Evolutionary conservation across 495 filamentous ascomycete species (phyloP).

Genomic region (Lepraria neglecta): DNA sequence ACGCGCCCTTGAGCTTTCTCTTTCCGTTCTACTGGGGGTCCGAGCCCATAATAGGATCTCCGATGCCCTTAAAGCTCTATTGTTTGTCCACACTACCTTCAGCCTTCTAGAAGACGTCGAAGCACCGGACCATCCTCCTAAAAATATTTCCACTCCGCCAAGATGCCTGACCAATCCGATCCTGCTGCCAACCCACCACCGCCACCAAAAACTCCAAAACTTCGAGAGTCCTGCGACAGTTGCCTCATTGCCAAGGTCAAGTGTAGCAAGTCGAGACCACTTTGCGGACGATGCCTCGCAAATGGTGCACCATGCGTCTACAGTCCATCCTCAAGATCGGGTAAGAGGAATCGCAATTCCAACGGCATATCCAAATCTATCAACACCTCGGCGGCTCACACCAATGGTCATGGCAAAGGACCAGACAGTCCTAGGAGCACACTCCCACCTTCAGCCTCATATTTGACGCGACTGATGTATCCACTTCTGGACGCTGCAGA

Average conservation of each 20-base stretch:
- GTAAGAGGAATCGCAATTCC: conserved; percentile 27
- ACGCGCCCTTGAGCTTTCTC: conserved; percentile 6
- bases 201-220: conserved; percentile 35
- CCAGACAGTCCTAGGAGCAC: conserved; percentile 10
- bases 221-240: conserved; percentile 49
- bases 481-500: conserved; percentile 18
- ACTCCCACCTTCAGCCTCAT: conserved; percentile 15
- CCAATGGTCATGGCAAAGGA: conserved; percentile 7
- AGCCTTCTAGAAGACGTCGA: neutral
- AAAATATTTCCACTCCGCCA: neutral
- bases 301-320: conserved; percentile 45
- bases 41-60: conserved; percentile 5
- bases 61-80: neutral
- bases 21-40: conserved; percentile 2
- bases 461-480: conserved; percentile 19
- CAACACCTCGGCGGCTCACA: conserved; percentile 16
- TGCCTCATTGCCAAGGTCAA: conserved; percentile 52
- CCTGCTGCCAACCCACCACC: conserved; percentile 12
- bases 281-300: conserved; percentile 44
- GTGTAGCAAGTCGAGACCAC: conserved; percentile 45
- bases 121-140: neutral
- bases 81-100: neutral
- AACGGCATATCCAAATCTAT: conserved; percentile 14
- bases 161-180: conserved; percentile 21
- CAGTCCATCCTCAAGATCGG: conserved; percentile 45